phyloP scores from a whole-genome alignment of 345 rosid genomes.

The Eucalyptus victrix region DNA sequence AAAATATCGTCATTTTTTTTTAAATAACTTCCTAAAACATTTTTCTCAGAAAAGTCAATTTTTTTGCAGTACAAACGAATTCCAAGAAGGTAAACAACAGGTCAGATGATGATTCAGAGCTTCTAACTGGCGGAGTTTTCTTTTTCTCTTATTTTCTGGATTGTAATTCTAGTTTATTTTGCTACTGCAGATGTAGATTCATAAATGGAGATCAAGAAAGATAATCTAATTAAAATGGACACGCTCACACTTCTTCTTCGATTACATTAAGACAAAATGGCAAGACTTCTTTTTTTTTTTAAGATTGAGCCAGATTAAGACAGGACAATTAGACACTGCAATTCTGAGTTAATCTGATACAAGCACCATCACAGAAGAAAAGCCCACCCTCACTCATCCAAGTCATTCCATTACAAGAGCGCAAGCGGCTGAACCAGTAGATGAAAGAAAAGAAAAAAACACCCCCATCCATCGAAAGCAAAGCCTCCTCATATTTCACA shows the following conservation, averaged over 20 bases:
- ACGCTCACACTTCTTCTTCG: not conserved
- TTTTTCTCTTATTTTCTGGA: not conserved
- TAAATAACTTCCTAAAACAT: not conserved
- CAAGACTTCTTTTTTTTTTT: not conserved
- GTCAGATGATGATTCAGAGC: not conserved
- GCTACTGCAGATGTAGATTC: not conserved
- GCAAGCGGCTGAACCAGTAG: conserved; percentile 5
- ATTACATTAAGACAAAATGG: not conserved
- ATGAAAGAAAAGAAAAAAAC: not conserved
- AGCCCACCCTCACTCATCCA: conserved; percentile 20
- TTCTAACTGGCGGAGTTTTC: not conserved
- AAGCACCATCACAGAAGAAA: not conserved
- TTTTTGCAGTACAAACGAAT: not conserved
- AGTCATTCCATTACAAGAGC: conserved; percentile 26
- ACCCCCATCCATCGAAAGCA: not conserved
- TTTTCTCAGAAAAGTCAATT: not conserved
- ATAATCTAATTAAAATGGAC: not conserved
- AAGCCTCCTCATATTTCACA: not conserved
- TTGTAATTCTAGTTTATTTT: not conserved
- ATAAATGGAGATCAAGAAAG: not conserved
- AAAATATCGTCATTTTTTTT: not conserved
- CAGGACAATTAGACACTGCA: conserved; percentile 17
- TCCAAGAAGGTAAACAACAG: not conserved
- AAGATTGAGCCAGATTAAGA: not conserved
- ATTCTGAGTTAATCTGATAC: not conserved